A percentile compares a stretch with the other conserved stretches of the same genome.
These are phyloP conservation scores for Exserohilum turcica DNA, from an alignment of 2,329 filamentous ascomycete species.

Conservation along the genomic window DNA sequence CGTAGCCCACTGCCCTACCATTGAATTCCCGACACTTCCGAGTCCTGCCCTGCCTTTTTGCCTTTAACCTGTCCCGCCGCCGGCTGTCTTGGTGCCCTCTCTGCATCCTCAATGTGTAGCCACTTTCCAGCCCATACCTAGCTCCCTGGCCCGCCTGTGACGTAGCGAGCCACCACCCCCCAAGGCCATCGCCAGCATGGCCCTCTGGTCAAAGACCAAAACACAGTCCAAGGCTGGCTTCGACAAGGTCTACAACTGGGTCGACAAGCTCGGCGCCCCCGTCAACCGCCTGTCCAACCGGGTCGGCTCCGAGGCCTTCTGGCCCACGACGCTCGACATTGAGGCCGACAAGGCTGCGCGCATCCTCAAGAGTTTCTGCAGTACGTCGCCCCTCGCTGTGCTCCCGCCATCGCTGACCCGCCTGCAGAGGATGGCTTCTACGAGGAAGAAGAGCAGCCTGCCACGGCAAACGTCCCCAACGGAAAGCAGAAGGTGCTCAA, in stretches of 20 bases:
- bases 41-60: constrained; percentile 12
- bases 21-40: constrained; percentile 22
- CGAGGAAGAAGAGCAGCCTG: constrained; percentile 57
- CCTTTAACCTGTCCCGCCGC: constrained; percentile 14
- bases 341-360: constrained; percentile 91
- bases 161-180: constrained; percentile 9
- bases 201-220: constrained; percentile 44
- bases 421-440: constrained; percentile 69
- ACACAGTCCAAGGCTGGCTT: constrained; percentile 57
- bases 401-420: constrained; percentile 21
- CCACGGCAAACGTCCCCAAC: constrained; percentile 59
- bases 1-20: constrained; percentile 27
- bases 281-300: constrained; percentile 83
- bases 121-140: constrained; percentile 20
- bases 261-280: constrained; percentile 73
- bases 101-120: constrained; percentile 30
- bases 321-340: constrained; percentile 82
- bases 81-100: constrained; percentile 13
- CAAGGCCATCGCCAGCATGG: constrained; percentile 26
- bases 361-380: constrained; percentile 89
- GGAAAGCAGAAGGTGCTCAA: constrained; percentile 70
- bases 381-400: constrained; percentile 57
- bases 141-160: constrained; percentile 22
- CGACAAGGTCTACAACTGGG: constrained; percentile 71
- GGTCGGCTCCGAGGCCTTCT: constrained; percentile 80